Conservation (phyloP, 176 grass and related monocot species). For the Carex kokanica region DNA sequence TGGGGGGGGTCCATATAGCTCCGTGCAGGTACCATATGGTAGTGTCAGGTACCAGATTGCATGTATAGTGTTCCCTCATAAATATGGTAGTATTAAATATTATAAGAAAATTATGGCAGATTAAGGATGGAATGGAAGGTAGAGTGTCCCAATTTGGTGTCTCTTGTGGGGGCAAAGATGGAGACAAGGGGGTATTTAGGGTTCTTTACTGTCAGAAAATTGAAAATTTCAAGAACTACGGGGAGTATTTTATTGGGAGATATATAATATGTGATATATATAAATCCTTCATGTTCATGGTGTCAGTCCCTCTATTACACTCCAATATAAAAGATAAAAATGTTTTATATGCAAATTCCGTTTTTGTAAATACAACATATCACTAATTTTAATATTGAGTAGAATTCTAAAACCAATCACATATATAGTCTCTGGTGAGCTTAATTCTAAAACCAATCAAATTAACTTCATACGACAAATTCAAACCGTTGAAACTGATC, state of each 20-base stretch:
- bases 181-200: conserved; percentile 1
- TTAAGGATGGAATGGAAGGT: conserved; percentile 12
- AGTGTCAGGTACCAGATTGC: background rate
- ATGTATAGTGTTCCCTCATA: background rate
- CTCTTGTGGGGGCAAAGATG: background rate
- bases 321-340: background rate
- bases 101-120: background rate
- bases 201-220: conserved; percentile 10
- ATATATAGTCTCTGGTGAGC: too few relatives aligned
- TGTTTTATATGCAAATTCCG: too few relatives aligned
- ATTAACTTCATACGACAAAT: too few relatives aligned
- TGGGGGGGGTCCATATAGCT: background rate
- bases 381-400: too few relatives aligned
- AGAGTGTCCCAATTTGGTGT: background rate
- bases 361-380: too few relatives aligned
- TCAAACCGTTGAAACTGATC: too few relatives aligned
- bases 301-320: background rate
- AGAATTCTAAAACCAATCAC: too few relatives aligned
- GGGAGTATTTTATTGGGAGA: background rate
- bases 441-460: too few relatives aligned
- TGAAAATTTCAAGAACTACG: background rate
- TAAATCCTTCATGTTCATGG: background rate
- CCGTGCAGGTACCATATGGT: background rate
- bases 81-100: background rate
- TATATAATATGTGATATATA: background rate